Evolutionary conservation across 768 basidiomycete species (phyloP), one percentile per base, ranked within the genome.

Genomic region (Hypsizygus marmoreus): DNA sequence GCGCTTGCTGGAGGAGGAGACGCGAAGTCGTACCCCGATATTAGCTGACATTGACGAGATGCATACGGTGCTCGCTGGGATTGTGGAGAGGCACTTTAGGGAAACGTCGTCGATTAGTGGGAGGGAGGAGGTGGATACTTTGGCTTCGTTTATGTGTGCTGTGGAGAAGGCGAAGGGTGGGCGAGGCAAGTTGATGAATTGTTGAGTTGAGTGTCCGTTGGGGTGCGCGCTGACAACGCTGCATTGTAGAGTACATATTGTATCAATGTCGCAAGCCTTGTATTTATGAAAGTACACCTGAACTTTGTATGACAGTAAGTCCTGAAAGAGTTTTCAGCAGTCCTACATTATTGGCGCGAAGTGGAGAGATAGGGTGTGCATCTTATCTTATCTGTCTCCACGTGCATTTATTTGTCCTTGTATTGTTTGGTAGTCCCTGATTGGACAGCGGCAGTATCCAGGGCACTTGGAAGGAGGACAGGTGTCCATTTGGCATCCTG

Each of bases 111-210:
- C 75, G 13, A 71, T 74, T 19, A 72, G 64, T 49, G 72, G 73
- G 10, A 73, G 83, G 40, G 84, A 84, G 63, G 90, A 92, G 64
- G 82, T 88, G 36, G 90, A 91, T 49, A 86, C 83, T n/a, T 69
- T 91, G 30, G 86, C 87, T 14, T 78, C 82, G 23, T 91, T 91
- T 55, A 86, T 91, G 86, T 83, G 79, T 54, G 76, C 81, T 12
- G 78, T 90, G 39, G 87, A 84, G 64, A 82, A 80, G 63, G 68
- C 70, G 47, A 81, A 79, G 54, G 70, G 65, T 30, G 51, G 54
- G 16, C 58, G 58, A 46, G 37, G n/a, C n/a, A n/a, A n/a, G n/a
- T n/a, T n/a, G n/a, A n/a, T 45, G 40, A 52, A 60, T 46, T 57
- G 47, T 34, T 54, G 38, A 51, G 10, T n/a, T 14, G n/a, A n/a